Base-by-base conservation (phyloP, 805 yeast species). In the Yarrowia deformans region DNA sequence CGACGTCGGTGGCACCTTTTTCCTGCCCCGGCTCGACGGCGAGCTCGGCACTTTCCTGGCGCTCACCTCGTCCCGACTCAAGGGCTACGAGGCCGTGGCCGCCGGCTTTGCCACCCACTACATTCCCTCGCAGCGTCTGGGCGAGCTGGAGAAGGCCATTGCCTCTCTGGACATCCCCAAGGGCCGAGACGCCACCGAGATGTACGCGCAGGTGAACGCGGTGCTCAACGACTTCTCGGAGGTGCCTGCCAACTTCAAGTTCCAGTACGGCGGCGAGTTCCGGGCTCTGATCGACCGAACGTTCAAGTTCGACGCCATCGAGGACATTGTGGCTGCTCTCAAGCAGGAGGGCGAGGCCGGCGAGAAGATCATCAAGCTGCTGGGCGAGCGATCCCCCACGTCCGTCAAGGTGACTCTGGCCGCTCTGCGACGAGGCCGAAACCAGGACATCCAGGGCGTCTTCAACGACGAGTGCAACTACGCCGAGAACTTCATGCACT, bases 1-100 rank as follows among this genome's bases (percentile, higher is more conserved):
- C 23, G 99, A 95, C 78, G 98, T 95, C 13, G 99, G 98, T 54
- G 89, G 96, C 45, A 87, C 97, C 12, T 94, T 91, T 80, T 93
- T 93, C 79, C 81, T 95, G 73, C 93, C 97, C 42, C 86, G 90
- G 72, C 79, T 92, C 70, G 93, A 91, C 74, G 91, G 91, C 67
- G 87, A 91, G 73, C 80, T 93, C 70, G 98, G 98, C 60, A 85
- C 89, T 77, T 95, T 90, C 79, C 80, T 91, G 72, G 95, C 97
- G 37, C 81, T 93, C 73, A 93, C 98, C 0, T 97, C 97, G 60
- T 90, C 89, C 71, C 84, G 88, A 23, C 79, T 95, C 70, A 78
- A 81, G 69, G 98, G 98, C 16, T 81, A 84, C 72, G 98, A 94
- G 76, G 88, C 90, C n/a, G 88, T 91, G 75, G 78, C 88, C 72